Evolutionary conservation across 768 basidiomycete species (phyloP).

Genomic region (Collybiopsis luxurians): DNA sequence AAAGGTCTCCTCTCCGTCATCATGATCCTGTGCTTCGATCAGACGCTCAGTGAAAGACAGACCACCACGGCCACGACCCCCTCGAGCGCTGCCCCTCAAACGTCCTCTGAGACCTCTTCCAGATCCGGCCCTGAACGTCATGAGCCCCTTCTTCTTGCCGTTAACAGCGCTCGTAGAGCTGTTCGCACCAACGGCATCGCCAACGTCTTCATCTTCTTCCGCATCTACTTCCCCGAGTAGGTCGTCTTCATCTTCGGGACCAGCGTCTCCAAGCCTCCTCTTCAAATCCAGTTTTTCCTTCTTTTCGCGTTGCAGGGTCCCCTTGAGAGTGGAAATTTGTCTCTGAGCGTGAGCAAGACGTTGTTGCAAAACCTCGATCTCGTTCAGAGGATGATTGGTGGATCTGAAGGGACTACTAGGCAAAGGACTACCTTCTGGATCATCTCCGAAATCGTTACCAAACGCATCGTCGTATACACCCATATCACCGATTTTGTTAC

Average conservation of each 20-base stretch:
- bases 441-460: conserved; percentile 46
- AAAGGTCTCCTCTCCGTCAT: conserved; percentile 1
- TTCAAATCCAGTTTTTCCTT: conserved; percentile 70
- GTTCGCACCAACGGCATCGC: neutral
- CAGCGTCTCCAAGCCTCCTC: conserved; percentile 48
- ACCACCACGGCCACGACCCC: conserved; percentile 27
- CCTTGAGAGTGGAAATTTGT: conserved; percentile 79
- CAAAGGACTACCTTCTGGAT: conserved; percentile 60
- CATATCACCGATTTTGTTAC: conserved; percentile 23
- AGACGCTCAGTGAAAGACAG: conserved; percentile 35
- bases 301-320: conserved; percentile 79
- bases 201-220: conserved; percentile 18
- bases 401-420: conserved; percentile 57
- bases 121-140: conserved; percentile 2
- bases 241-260: conserved; percentile 21
- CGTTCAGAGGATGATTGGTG: conserved; percentile 73
- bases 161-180: neutral
- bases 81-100: conserved; percentile 19
- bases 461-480: conserved; percentile 50
- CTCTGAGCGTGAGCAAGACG: conserved; percentile 83
- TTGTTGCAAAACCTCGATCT: conserved; percentile 80
- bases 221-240: conserved; percentile 19
- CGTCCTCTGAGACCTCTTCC: conserved; percentile 2
- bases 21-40: conserved; percentile 19
- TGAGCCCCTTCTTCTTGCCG: neutral